Conservation (phyloP, 257 asterid species). For the Solanum verrucosum region DNA sequence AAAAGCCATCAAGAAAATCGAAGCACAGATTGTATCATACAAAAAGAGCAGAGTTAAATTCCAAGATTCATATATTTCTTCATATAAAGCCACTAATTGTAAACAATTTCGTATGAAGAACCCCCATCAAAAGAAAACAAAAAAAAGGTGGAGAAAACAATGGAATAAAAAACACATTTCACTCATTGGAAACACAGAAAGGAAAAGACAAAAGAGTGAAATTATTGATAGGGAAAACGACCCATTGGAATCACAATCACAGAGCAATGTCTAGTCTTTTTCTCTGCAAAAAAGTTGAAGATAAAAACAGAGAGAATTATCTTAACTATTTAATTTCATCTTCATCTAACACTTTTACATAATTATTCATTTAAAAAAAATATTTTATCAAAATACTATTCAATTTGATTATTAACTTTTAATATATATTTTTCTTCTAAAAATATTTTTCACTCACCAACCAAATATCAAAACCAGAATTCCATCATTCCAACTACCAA, state of each 20-base stretch:
- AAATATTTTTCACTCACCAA: neutral
- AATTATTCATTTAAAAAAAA: neutral
- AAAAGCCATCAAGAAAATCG: neutral
- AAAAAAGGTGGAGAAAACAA: neutral
- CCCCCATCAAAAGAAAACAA: neutral
- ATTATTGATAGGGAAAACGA: neutral
- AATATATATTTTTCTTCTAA: neutral
- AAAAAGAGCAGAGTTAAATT: neutral
- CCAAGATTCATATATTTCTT: neutral
- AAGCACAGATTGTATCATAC: neutral
- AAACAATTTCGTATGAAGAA: neutral
- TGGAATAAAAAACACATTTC: neutral
- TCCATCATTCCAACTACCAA: neutral
- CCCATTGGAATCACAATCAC: neutral
- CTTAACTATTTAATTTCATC: neutral
- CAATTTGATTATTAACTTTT: neutral
- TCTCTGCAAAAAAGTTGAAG: neutral
- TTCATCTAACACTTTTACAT: neutral
- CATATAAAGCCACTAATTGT: neutral
- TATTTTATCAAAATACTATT: neutral
- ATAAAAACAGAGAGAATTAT: neutral
- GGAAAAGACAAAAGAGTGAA: neutral
- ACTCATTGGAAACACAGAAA: neutral
- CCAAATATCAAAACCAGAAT: neutral
- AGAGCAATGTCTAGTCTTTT: neutral